phyloP scores from a whole-genome alignment of 2,329 filamentous ascomycete species.

The Neophaeococcomyces aloes region DNA sequence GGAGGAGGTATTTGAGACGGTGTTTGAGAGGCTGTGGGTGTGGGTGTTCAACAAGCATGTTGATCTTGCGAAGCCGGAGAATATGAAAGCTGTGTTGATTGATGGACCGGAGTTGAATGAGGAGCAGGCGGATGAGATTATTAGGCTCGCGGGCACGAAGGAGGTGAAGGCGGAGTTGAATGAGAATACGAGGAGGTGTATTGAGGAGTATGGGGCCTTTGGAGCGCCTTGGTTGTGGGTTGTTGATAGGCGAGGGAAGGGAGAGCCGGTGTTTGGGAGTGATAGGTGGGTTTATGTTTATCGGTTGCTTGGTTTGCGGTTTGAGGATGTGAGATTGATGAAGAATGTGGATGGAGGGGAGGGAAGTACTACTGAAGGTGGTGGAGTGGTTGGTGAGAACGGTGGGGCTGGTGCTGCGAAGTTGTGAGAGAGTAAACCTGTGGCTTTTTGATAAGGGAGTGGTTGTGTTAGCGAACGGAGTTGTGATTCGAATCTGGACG shows the following conservation, averaged over 20 bases:
- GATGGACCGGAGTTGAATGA: conserved; percentile 34
- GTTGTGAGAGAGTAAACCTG: too few species aligned
- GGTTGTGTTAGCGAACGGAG: too few species aligned
- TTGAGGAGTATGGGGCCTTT: conserved; percentile 56
- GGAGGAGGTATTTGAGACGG: conserved; percentile 39
- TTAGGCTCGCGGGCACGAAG: conserved; percentile 42
- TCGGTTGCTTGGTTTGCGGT: conserved; percentile 48
- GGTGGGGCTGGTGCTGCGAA: too few species aligned
- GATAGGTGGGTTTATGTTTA: conserved; percentile 65
- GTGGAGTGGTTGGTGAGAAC: too few species aligned
- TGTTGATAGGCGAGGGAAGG: conserved; percentile 40
- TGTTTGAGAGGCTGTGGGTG: conserved; percentile 47
- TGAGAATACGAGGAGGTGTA: conserved; percentile 48
- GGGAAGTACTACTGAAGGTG: too few species aligned
- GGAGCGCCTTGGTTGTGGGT: conserved; percentile 65
- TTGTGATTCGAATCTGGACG: too few species aligned
- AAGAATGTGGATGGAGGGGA: conserved; percentile 4
- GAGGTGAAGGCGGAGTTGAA: conserved; percentile 46
- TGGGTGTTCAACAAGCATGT: conserved; percentile 52
- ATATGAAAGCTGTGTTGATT: conserved; percentile 37
- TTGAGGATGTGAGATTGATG: conserved; percentile 24
- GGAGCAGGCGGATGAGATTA: conserved; percentile 45
- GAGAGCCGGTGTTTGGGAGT: conserved; percentile 66
- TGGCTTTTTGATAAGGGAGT: too few species aligned
- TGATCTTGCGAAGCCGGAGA: conserved; percentile 49